These are phyloP conservation scores for Quercus lobata DNA, from an alignment of 331 rosid species.

Conservation along the genomic window DNA sequence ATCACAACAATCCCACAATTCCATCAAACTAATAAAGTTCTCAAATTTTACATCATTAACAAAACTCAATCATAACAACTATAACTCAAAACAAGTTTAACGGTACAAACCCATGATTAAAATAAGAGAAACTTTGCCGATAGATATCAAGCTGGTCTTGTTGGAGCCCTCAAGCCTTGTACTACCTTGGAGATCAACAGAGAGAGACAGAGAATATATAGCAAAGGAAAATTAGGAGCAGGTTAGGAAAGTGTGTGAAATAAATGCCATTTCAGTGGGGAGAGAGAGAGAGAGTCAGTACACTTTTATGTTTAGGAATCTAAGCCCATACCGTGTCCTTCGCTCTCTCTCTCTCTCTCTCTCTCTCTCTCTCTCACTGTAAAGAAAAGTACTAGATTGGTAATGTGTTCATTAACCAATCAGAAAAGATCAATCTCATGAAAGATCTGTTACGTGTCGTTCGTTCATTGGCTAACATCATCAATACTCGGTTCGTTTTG, in stretches of 20 bases:
- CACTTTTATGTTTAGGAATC: conserved; percentile 12
- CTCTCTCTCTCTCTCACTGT: background rate
- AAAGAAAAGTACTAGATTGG: background rate
- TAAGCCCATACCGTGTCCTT: background rate
- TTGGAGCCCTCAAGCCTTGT: background rate
- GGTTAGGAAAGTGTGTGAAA: conserved; percentile 42
- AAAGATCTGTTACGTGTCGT: background rate
- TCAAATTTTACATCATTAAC: conserved; percentile 15
- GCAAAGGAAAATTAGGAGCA: conserved; percentile 43
- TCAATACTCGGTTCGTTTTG: background rate
- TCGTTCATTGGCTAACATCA: background rate
- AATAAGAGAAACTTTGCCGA: conserved; percentile 12
- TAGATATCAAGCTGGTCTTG: background rate
- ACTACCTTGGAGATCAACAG: background rate
- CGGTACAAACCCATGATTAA: background rate
- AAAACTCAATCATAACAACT: background rate
- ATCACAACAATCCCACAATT: conserved; percentile 9
- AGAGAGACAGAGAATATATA: conserved; percentile 27
- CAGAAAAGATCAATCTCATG: background rate
- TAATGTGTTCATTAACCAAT: background rate
- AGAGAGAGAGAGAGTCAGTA: conserved; percentile 17
- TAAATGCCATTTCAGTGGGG: conserved; percentile 46
- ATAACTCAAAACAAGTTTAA: background rate
- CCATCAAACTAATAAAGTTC: conserved; percentile 7
- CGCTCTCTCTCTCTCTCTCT: background rate